Evolutionary conservation across 2,329 filamentous ascomycete genomes (phyloP).

Genomic region (Apiospora marii): DNA sequence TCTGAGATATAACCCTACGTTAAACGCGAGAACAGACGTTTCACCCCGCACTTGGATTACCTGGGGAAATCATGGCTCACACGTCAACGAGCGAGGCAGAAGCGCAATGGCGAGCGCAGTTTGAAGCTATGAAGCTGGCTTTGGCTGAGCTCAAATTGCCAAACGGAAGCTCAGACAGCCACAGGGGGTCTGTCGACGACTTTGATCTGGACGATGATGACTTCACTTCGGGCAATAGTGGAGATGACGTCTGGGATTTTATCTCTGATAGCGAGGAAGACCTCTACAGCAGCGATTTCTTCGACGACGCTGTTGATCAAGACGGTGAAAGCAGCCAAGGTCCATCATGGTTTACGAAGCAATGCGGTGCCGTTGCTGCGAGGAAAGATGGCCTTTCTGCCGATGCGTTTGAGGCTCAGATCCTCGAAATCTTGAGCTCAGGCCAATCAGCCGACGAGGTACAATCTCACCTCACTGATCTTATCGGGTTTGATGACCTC

Average conservation of each 20-base stretch:
- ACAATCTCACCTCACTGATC: constrained; percentile 88
- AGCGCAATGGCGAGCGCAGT: constrained; percentile 82
- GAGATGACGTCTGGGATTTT: constrained; percentile 92
- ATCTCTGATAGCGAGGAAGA: constrained; percentile 79
- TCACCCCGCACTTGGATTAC: not conserved
- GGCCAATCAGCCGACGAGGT: constrained; percentile 79
- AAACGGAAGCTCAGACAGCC: constrained; percentile 47
- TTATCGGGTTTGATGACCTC: constrained; percentile 91
- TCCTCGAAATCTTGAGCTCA: constrained; percentile 76
- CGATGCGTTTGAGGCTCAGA: constrained; percentile 77
- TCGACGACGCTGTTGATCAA: constrained; percentile 52
- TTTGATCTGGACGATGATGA: constrained; percentile 70
- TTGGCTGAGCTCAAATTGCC: constrained; percentile 75
- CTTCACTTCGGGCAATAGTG: constrained; percentile 65
- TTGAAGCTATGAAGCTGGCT: constrained; percentile 85
- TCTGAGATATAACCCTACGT: not conserved
- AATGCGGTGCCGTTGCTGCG: constrained; percentile 71
- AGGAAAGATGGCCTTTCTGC: constrained; percentile 72
- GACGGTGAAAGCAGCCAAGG: constrained; percentile 54
- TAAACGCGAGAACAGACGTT: not conserved
- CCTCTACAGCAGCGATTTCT: constrained; percentile 69
- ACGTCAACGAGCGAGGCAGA: constrained; percentile 49
- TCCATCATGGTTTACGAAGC: constrained; percentile 73
- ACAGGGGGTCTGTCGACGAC: constrained; percentile 61
- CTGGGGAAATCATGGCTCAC: not conserved